These are phyloP conservation scores for Fusarium oxysporum DNA, from an alignment of 2,329 filamentous ascomycete genomes.

Conservation along the genomic window DNA sequence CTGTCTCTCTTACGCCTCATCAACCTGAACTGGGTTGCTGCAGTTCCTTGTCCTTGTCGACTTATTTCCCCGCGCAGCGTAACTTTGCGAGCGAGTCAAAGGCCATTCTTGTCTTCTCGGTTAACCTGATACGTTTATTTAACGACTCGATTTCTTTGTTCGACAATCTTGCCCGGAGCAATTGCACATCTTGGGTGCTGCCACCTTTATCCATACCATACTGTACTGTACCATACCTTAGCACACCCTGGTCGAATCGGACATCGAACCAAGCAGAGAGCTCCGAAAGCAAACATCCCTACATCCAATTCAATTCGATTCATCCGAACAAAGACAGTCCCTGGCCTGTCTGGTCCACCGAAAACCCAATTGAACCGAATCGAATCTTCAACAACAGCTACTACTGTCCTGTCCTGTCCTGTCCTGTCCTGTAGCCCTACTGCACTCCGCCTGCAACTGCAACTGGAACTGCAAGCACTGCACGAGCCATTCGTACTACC, in stretches of 20 bases:
- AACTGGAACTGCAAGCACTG: background rate
- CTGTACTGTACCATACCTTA: background rate
- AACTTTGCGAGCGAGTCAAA: slow-evolving; percentile 1
- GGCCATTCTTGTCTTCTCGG: background rate
- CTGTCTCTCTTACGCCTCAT: slow-evolving; percentile 6
- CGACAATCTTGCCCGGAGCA: slow-evolving; percentile 33
- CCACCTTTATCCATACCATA: slow-evolving; percentile 2
- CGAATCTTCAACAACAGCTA: slow-evolving; percentile 31
- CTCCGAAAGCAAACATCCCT: slow-evolving; percentile 27
- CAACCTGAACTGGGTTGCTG: slow-evolving; percentile 5
- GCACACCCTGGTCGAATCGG: slow-evolving; percentile 21
- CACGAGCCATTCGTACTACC: slow-evolving; percentile 9
- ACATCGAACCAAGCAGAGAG: slow-evolving; percentile 31
- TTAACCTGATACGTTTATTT: slow-evolving; percentile 14
- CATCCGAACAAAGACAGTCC: slow-evolving; percentile 30
- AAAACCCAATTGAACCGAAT: slow-evolving; percentile 19
- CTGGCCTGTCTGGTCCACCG: slow-evolving; percentile 12
- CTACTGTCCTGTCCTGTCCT: background rate
- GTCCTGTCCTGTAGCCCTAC: slow-evolving; percentile 17
- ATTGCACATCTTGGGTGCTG: slow-evolving; percentile 30
- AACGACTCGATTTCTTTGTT: slow-evolving; percentile 17
- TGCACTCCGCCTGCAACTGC: slow-evolving; percentile 15
- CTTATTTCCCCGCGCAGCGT: slow-evolving; percentile 13
- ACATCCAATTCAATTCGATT: slow-evolving; percentile 1
- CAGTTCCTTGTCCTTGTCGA: background rate